phyloP scores from a whole-genome alignment of 768 basidiomycete species.

The Dioszegia aurantiaca region DNA sequence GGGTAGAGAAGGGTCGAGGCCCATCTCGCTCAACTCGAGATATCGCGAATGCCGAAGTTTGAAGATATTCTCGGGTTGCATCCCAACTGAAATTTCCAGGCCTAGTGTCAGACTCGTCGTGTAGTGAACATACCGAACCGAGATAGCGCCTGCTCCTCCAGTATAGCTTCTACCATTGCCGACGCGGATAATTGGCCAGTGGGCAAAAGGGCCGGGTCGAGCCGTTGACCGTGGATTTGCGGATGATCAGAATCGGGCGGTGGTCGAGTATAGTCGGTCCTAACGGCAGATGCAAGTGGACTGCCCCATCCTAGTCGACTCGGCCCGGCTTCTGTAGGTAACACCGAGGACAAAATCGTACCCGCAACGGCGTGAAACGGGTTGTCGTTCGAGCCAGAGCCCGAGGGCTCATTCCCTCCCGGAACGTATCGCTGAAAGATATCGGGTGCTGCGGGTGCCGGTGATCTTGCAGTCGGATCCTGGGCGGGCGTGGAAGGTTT shows the following conservation, averaged over 20 bases:
- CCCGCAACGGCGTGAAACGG: too few species aligned
- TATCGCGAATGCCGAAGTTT: constrained; percentile 13
- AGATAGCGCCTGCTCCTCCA: neutral
- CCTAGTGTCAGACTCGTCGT: constrained; percentile 8
- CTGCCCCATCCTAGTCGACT: too few species aligned
- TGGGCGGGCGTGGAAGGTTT: too few species aligned
- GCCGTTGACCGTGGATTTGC: neutral
- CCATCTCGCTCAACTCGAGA: constrained; percentile 16
- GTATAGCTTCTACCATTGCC: constrained; percentile 12
- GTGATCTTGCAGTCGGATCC: neutral
- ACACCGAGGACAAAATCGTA: too few species aligned
- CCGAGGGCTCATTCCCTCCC: too few species aligned
- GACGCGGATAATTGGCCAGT: neutral
- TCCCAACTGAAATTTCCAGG: constrained; percentile 5
- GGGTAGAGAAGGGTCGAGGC: constrained; percentile 8
- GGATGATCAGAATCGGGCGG: too few species aligned
- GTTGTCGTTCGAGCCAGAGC: too few species aligned
- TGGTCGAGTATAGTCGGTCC: neutral
- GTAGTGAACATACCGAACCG: constrained; percentile 13
- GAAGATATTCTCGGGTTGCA: constrained; percentile 21
- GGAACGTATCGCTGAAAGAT: neutral
- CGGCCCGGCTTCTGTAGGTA: too few species aligned
- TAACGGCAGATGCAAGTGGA: neutral
- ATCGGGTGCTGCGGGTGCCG: neutral
- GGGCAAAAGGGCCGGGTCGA: too few species aligned